Evolutionary conservation across 2,329 filamentous ascomycete species (phyloP).

Genomic region (Arthrobotrys pseudoclavata): DNA sequence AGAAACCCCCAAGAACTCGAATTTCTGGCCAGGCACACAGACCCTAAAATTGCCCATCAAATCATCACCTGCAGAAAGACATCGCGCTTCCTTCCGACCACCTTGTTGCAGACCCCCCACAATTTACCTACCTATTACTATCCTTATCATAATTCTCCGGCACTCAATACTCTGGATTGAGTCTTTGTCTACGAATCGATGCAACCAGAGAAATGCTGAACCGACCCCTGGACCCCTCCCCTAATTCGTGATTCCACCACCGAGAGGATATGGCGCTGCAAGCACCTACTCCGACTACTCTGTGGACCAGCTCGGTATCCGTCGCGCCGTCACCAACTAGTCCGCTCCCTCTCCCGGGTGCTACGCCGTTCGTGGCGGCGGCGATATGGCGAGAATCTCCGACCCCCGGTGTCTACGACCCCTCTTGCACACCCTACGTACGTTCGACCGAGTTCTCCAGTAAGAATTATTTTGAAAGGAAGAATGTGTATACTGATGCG

Average conservation of each 20-base stretch:
- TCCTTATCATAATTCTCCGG: slow-evolving; percentile 20
- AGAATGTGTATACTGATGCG: slow-evolving; percentile 66
- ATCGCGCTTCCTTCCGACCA: slow-evolving; percentile 33
- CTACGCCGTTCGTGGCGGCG: slow-evolving; percentile 40
- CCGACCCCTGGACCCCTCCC: slow-evolving; percentile 55
- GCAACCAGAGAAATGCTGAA: slow-evolving; percentile 47
- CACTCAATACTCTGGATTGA: slow-evolving; percentile 29
- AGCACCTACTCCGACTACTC: slow-evolving; percentile 38
- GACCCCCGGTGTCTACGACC: slow-evolving; percentile 37
- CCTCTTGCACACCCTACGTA: slow-evolving; percentile 62
- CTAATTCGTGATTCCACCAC: slow-evolving; percentile 45
- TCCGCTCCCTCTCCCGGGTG: slow-evolving; percentile 2
- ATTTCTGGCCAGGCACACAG: slow-evolving; percentile 37
- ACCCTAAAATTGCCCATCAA: slow-evolving; percentile 19
- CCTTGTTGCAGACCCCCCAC: slow-evolving; percentile 18
- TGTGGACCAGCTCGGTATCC: slow-evolving; percentile 32
- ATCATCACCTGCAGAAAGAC: slow-evolving; percentile 28
- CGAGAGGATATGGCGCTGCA: slow-evolving; percentile 51
- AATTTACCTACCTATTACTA: slow-evolving; percentile 11
- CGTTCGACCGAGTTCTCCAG: slow-evolving; percentile 8
- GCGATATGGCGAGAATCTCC: slow-evolving; percentile 57
- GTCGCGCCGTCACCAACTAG: slow-evolving; percentile 16
- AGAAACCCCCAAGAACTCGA: slow-evolving; percentile 57
- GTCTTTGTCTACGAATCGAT: slow-evolving; percentile 7
- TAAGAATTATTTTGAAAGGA: slow-evolving; percentile 7